Base-by-base conservation (phyloP, 2,329 filamentous ascomycete species). In the Neonectria punicea region DNA sequence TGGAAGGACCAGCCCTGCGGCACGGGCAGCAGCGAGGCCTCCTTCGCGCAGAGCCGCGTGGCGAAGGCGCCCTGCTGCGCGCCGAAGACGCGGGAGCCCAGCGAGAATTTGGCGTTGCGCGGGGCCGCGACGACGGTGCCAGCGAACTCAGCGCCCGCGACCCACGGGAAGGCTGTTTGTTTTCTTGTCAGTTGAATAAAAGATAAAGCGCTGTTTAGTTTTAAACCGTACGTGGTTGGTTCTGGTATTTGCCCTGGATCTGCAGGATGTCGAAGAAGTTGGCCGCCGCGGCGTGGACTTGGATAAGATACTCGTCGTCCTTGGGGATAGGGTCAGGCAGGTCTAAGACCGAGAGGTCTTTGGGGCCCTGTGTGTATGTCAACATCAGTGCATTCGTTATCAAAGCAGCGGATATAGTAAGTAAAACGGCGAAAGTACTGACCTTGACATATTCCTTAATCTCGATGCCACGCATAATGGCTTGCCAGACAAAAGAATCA, bases 261-360 rank as follows among this genome's bases (percentile, higher is more conserved):
- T 98, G 95, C 59, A 98, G 89, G 63, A 97, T 92, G 79, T 98
- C 95, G 84, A 98, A 98, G 87, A 98, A 98, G 83, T 98, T 98
- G 74, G 93, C 93, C 20, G 93, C 95, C 0, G 92, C 87, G 51
- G 95, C 93, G 80, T 93, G 92, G 74, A 98, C 92, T 75, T 90
- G 87, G 77, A 98, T 92, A 68, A 97, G 85, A 78, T 98, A 98
- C 81, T 97, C 89, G 75, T 92, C 83, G 34, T 89, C 80, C 9
- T 85, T 84, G 1, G 94, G 93, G 1, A 82, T 81, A 1, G 93
- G 94, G 58, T 94, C 92, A 18, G 93, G 89, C 14, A 97, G 86
- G 22, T 88, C 85, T 18, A 88, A 86, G 70, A 97, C 91, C 67
- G 84, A 86, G 78, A 98, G 92, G 76, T 96, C 92, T 67, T 90